Conservation (phyloP, 768 basidiomycete species). For the Calvatia gigantea region DNA sequence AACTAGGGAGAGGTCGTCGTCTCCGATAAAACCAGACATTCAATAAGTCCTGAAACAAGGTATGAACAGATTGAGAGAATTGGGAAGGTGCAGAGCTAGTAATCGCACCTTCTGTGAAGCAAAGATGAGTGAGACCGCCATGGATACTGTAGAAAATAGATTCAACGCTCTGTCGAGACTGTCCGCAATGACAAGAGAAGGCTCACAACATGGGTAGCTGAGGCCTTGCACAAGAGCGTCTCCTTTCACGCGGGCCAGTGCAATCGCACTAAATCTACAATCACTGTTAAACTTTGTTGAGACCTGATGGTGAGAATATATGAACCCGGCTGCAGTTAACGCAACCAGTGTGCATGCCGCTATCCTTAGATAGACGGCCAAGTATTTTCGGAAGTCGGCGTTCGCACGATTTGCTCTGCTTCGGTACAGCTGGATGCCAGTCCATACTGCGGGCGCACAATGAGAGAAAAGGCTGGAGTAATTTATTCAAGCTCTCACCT, state of each 20-base stretch:
- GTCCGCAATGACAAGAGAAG: background rate
- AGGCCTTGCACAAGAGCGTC: constrained; percentile 4
- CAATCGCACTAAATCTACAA: background rate
- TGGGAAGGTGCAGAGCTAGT: background rate
- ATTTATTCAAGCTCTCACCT: background rate
- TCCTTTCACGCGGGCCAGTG: background rate
- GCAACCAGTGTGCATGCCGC: constrained; percentile 1
- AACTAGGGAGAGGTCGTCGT: background rate
- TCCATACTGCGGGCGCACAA: background rate
- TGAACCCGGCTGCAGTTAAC: constrained; percentile 1
- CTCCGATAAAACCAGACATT: constrained; percentile 3
- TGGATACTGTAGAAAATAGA: background rate
- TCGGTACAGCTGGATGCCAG: constrained; percentile 6
- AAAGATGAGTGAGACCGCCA: constrained; percentile 8
- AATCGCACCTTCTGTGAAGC: background rate
- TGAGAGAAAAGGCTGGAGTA: background rate
- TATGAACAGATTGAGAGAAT: background rate
- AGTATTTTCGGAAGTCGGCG: constrained; percentile 5
- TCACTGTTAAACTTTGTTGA: background rate
- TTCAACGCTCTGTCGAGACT: background rate
- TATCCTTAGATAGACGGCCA: constrained; percentile 6
- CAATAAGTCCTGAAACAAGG: background rate
- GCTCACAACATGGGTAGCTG: constrained; percentile 7
- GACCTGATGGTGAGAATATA: background rate
- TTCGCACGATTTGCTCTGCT: background rate